Conservation (phyloP, 2,329 filamentous ascomycete species). For the Mycosphaerella arachidis region DNA sequence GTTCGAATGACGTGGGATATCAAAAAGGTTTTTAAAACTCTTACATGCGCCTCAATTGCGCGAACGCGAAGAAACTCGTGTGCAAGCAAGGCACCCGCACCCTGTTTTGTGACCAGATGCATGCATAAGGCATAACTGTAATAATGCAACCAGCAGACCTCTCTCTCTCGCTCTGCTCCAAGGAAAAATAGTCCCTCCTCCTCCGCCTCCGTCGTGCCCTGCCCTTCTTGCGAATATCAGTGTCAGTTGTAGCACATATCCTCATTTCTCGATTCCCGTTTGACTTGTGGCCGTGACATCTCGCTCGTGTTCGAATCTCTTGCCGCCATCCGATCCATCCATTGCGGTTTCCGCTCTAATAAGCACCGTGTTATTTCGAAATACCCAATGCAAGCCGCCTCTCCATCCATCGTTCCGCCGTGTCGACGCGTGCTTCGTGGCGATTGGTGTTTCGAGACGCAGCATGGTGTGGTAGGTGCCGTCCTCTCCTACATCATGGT, state of each 20-base stretch:
- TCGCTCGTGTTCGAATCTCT: not conserved
- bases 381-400: slow-evolving; percentile 6
- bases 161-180: not conserved
- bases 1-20: no score
- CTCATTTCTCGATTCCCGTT: not conserved
- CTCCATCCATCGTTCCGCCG: not conserved
- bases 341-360: not conserved
- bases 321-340: not conserved
- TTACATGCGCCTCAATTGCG: not conserved
- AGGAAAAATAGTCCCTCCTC: not conserved
- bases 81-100: not conserved
- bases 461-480: not conserved
- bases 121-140: not conserved
- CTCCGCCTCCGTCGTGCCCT: not conserved
- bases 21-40: not conserved
- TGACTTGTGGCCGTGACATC: not conserved
- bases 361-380: not conserved
- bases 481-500: slow-evolving; percentile 67
- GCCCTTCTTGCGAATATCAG: not conserved
- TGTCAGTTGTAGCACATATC: not conserved
- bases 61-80: not conserved
- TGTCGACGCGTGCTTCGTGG: not conserved
- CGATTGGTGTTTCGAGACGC: not conserved
- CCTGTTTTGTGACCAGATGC: not conserved
- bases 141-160: not conserved